phyloP scores from a whole-genome alignment of 176 grass and related monocot species.

The Bothriochloa decipiens region DNA sequence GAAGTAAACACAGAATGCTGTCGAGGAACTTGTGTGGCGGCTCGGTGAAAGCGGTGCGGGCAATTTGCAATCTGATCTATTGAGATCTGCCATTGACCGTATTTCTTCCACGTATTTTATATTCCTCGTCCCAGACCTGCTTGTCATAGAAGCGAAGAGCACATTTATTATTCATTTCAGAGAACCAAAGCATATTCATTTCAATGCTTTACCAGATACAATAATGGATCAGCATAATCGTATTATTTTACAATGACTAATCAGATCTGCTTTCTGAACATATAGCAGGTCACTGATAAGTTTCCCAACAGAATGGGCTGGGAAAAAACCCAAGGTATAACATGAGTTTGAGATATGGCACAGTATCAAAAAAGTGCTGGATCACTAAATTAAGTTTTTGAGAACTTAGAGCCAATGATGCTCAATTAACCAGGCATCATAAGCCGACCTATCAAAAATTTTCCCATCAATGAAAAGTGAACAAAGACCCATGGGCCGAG shows the following conservation, averaged over 20 bases:
- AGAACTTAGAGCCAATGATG: neutral
- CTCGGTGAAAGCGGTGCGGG: neutral
- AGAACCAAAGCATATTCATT: neutral
- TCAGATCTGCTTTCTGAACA: neutral
- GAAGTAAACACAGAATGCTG: neutral
- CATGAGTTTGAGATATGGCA: neutral
- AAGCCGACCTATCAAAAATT: neutral
- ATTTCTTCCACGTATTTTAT: too few species aligned
- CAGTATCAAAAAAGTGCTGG: neutral
- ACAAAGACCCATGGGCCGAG: neutral
- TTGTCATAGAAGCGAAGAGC: neutral
- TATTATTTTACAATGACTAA: constrained; percentile 16
- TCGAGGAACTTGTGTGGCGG: neutral
- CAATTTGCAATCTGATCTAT: neutral
- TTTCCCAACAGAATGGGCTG: neutral
- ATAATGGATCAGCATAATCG: neutral
- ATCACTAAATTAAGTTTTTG: neutral
- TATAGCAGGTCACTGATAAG: neutral
- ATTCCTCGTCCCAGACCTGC: neutral
- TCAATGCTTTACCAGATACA: neutral
- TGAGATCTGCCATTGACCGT: neutral
- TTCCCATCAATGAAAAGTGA: neutral
- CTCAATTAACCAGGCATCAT: neutral
- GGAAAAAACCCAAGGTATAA: neutral
- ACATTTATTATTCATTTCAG: neutral